Percentiles rank a stretch among this genome's conserved stretches.
phyloP scores from a whole-genome alignment of 2,329 filamentous ascomycete species.

The Pestalotiopsis sp. region DNA sequence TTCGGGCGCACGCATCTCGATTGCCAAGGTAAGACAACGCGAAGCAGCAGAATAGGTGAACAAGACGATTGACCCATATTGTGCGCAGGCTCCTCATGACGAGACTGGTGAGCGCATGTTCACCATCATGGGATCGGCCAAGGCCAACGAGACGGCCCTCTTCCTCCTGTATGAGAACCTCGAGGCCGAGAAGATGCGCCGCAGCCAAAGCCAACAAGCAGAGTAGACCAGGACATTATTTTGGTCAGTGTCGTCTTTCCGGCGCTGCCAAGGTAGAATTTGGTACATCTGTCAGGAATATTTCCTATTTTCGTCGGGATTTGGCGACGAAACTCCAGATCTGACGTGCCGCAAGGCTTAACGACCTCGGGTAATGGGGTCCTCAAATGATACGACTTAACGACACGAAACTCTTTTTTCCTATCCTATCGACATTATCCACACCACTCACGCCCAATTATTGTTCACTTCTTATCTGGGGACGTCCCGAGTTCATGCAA shows the following conservation, averaged over 20 bases:
- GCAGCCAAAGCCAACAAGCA: conserved; percentile 71
- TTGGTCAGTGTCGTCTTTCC: conserved; percentile 8
- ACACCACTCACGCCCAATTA: background rate
- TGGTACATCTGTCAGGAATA: conserved; percentile 34
- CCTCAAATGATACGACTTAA: conserved; percentile 47
- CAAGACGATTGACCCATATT: background rate
- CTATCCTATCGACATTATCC: conserved; percentile 14
- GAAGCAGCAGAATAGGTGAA: background rate
- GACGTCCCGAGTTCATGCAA: background rate
- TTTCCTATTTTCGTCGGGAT: conserved; percentile 49
- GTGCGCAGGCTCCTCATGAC: conserved; percentile 77
- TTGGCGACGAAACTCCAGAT: conserved; percentile 57
- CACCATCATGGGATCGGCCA: conserved; percentile 94
- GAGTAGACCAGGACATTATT: conserved; percentile 44
- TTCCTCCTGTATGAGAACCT: conserved; percentile 98
- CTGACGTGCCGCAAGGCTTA: conserved; percentile 65
- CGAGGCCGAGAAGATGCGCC: conserved; percentile 98
- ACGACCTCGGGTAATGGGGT: conserved; percentile 42
- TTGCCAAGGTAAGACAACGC: conserved; percentile 71
- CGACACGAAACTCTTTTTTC: conserved; percentile 32
- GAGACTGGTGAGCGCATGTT: conserved; percentile 99
- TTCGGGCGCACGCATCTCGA: conserved; percentile 95
- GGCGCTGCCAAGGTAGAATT: conserved; percentile 28
- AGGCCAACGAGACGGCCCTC: conserved; percentile 92
- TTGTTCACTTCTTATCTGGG: background rate